Evolutionary conservation across 768 basidiomycete genomes (phyloP), one percentile per base, ranked within the genome.

Genomic region (Mycena filopes): DNA sequence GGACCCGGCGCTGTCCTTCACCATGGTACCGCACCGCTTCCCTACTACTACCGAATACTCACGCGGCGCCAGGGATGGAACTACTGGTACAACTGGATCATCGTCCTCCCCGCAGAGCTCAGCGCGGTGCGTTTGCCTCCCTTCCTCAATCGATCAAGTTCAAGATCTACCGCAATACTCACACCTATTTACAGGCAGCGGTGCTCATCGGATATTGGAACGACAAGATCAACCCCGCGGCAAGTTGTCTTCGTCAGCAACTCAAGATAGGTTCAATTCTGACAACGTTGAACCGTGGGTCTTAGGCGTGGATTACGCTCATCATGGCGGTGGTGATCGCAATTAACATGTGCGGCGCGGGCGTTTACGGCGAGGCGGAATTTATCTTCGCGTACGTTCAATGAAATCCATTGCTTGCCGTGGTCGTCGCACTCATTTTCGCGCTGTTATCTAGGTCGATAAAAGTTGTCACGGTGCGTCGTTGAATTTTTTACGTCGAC

Each of bases 361-460:
- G 87, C 77, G 91, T 86, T 29, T 94, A 94, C 70, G 92, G 93
- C 36, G 93, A 95, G 76, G 87, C 88, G 11, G 95, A 96, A 76
- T 96, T 96, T 73, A 82, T 89, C 50, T 96, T 96, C 74, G 93
- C 93, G 83, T 90, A 66, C 74, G 87, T 71, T 82, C 16, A 73
- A n/a, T n/a, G n/a, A n/a, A n/a, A n/a, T n/a, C n/a, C n/a, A n/a
- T n/a, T n/a, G n/a, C n/a, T n/a, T n/a, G n/a, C n/a, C n/a, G n/a
- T n/a, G n/a, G n/a, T 25, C 49, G 38, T 43, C 18, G 63, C 16
- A 50, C 25, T 16, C 48, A 33, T 26, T 47, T 15, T 46, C 38
- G 49, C n/a, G n/a, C n/a, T n/a, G n/a, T 13, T 28, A 15, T n/a
- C n/a, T 45, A 79, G 87, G 8, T 94, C 92, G 9, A 94, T 97